A percentile compares a stretch with the other conserved stretches of the same genome.
Conservation (phyloP, 2,329 filamentous ascomycete genomes). For the Elsinoe arachidis region DNA sequence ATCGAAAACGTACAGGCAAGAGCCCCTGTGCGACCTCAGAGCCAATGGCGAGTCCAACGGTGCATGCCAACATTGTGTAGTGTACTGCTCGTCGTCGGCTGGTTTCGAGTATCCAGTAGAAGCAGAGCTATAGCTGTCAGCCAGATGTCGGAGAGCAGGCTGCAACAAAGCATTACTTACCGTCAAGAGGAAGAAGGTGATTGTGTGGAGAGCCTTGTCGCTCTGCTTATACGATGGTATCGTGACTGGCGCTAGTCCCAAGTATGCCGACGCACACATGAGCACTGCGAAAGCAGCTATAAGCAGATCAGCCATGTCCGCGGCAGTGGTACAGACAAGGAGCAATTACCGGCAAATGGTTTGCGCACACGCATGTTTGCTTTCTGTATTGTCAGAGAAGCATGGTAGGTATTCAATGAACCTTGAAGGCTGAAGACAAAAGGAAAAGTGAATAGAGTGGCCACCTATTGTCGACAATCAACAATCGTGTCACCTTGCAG, state of each 20-base stretch:
- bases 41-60: constrained; percentile 60
- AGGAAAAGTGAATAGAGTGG: neutral
- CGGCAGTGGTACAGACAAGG: constrained; percentile 14
- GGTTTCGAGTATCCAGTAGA: constrained; percentile 97
- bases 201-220: constrained; percentile 80
- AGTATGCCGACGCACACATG: constrained; percentile 62
- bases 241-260: constrained; percentile 59
- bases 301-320: constrained; percentile 1
- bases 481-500: constrained; percentile 3
- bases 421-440: constrained; percentile 12
- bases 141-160: neutral
- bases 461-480: neutral
- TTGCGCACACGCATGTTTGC: constrained; percentile 69
- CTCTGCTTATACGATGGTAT: constrained; percentile 54
- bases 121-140: constrained; percentile 40
- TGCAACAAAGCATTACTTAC: constrained; percentile 30
- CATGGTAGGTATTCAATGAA: constrained; percentile 28
- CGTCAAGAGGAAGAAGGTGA: constrained; percentile 86
- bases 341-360: constrained; percentile 69
- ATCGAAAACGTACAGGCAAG: constrained; percentile 51
- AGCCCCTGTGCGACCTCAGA: constrained; percentile 69
- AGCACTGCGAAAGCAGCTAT: constrained; percentile 48
- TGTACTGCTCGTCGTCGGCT: constrained; percentile 76
- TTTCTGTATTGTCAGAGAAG: constrained; percentile 1
- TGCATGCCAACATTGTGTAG: constrained; percentile 73